A percentile compares a stretch with the other conserved stretches of the same genome.
phyloP scores from a whole-genome alignment of 2,329 filamentous ascomycete species.

The Cadophora luteo-olivacea region DNA sequence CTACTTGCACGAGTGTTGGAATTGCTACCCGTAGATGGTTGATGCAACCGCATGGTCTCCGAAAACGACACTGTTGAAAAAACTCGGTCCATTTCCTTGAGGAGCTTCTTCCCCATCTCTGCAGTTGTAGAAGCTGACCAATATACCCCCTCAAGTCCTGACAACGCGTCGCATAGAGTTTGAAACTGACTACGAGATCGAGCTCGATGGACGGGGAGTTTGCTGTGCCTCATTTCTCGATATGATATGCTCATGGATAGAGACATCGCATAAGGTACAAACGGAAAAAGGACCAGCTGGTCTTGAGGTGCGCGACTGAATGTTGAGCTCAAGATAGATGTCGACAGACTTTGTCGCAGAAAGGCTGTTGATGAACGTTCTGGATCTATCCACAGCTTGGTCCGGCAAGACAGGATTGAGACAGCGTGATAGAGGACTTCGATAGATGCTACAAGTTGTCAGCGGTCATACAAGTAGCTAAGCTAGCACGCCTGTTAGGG shows the following conservation, averaged over 20 bases:
- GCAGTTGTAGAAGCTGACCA: conserved; percentile 54
- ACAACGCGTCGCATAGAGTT: conserved; percentile 59
- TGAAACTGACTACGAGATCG: conserved; percentile 62
- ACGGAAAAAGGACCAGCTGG: conserved; percentile 55
- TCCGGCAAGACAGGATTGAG: conserved; percentile 66
- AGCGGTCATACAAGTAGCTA: background rate
- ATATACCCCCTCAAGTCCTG: conserved; percentile 61
- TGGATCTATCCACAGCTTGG: conserved; percentile 33
- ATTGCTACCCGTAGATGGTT: background rate
- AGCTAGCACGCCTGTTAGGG: background rate
- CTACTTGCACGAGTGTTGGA: background rate
- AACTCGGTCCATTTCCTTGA: conserved; percentile 39
- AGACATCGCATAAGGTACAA: conserved; percentile 67
- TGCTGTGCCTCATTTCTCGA: conserved; percentile 67
- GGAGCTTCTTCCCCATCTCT: conserved; percentile 36
- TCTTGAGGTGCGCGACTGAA: conserved; percentile 45
- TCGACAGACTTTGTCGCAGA: conserved; percentile 36
- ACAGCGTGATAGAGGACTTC: conserved; percentile 70
- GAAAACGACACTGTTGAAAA: conserved; percentile 27
- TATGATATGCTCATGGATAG: conserved; percentile 68
- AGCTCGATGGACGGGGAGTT: conserved; percentile 62
- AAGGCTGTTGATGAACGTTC: conserved; percentile 35
- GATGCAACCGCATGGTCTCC: conserved; percentile 19
- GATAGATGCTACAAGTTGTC: conserved; percentile 55
- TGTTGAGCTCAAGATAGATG: conserved; percentile 31